A percentile compares a stretch with the other conserved stretches of the same genome.
Conservation (phyloP, 257 asterid genomes). For the Solanum stenotomum region DNA sequence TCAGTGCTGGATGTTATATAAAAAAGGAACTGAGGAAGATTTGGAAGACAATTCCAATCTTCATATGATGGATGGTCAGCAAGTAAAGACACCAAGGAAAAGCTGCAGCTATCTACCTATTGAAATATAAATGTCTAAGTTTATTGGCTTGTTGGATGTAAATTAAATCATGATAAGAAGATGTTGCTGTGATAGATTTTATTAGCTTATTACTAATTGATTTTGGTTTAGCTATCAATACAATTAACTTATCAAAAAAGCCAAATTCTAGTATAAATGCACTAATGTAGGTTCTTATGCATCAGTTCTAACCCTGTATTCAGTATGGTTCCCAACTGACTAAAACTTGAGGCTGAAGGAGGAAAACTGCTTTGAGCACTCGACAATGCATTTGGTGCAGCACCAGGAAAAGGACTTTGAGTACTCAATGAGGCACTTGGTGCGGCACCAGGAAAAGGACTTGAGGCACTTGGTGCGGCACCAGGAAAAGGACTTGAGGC, state of each 20-base stretch:
- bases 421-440: constrained; percentile 18
- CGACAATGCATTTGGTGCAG: constrained; percentile 14
- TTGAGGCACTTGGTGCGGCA: constrained; percentile 19
- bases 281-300: neutral
- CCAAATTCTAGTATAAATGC: neutral
- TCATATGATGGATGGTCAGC: neutral
- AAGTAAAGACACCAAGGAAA: neutral
- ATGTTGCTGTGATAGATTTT: neutral
- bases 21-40: neutral
- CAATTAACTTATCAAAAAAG: neutral
- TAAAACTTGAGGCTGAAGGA: constrained; percentile 54
- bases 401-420: constrained; percentile 29
- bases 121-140: neutral
- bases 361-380: constrained; percentile 29
- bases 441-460: constrained; percentile 20
- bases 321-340: constrained; percentile 52
- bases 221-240: neutral
- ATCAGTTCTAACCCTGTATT: constrained; percentile 42
- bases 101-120: neutral
- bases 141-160: neutral
- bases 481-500: constrained; percentile 27
- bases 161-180: neutral
- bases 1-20: neutral
- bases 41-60: neutral
- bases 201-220: neutral